Percentiles rank a stretch among this genome's conserved stretches.
Conservation (phyloP, 306 rosid genomes). For the Begonia fuchsioides region DNA sequence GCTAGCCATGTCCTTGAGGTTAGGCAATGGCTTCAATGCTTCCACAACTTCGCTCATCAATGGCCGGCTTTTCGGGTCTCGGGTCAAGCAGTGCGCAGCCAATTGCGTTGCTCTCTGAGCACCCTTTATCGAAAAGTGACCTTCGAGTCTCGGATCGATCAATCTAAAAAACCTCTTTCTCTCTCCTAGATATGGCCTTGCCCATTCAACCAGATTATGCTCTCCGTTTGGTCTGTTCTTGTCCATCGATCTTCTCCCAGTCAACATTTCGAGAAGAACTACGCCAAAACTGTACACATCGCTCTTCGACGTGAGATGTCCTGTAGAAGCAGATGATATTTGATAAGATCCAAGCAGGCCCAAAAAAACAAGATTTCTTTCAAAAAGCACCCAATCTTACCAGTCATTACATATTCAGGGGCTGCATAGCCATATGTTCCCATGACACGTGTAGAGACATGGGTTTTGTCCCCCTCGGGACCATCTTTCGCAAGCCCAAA, state of each 20-base stretch:
- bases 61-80: slow-evolving; percentile 89
- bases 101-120: slow-evolving; percentile 80
- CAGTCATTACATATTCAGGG: slow-evolving; percentile 97
- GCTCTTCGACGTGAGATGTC: slow-evolving; percentile 96
- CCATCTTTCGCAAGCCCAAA: slow-evolving; percentile 99
- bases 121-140: slow-evolving; percentile 89
- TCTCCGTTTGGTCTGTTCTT: slow-evolving; percentile 89
- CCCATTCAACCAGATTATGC: slow-evolving; percentile 97
- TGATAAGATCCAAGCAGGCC: slow-evolving; percentile 2
- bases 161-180: slow-evolving; percentile 71
- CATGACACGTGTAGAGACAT: slow-evolving; percentile 95
- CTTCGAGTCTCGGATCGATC: slow-evolving; percentile 91
- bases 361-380: too few species aligned
- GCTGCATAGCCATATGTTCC: slow-evolving; percentile 99
- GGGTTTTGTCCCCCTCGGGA: slow-evolving; percentile 95
- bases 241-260: slow-evolving; percentile 97
- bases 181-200: slow-evolving; percentile 85
- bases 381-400: too few species aligned
- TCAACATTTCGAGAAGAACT: slow-evolving; percentile 86
- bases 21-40: slow-evolving; percentile 75
- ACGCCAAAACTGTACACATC: slow-evolving; percentile 96
- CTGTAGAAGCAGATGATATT: slow-evolving; percentile 25
- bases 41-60: slow-evolving; percentile 90
- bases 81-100: slow-evolving; percentile 79
- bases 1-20: slow-evolving; percentile 96